A percentile compares a stretch with the other conserved stretches of the same genome.
phyloP scores from a whole-genome alignment of 139 green algal species.

The Chlorella sp. region DNA sequence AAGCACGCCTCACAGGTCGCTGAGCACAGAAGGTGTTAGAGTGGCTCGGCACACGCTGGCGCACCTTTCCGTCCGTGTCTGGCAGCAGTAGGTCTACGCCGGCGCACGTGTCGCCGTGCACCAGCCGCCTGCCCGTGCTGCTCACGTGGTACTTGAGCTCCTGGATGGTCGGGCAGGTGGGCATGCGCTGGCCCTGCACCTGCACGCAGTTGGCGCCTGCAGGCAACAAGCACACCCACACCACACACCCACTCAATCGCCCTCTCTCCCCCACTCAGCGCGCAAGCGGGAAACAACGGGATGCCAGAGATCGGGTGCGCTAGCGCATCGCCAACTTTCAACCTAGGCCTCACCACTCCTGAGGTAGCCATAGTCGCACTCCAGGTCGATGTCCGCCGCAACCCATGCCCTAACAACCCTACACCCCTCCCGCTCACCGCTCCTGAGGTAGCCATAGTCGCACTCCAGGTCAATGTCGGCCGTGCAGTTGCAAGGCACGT shows the following conservation, averaged over 20 bases:
- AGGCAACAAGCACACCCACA: neutral
- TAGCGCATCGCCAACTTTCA: no score
- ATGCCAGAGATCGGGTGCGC: neutral
- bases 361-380: slow-evolving; percentile 77
- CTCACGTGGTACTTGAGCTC: neutral
- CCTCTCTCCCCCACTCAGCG: no score
- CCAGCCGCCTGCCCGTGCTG: neutral
- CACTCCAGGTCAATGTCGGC: slow-evolving; percentile 50
- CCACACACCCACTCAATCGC: neutral
- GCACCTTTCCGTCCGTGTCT: neutral
- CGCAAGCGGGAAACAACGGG: no score
- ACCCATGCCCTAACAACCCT: no score
- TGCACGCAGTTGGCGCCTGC: slow-evolving; percentile 13
- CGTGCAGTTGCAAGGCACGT: slow-evolving; percentile 48
- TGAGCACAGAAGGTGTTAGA: no score
- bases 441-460: slow-evolving; percentile 67
- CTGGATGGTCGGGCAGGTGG: slow-evolving; percentile 11
- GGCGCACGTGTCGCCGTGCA: neutral
- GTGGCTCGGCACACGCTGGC: no score
- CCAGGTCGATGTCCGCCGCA: slow-evolving; percentile 37
- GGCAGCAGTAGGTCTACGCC: neutral
- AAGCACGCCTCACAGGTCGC: no score
- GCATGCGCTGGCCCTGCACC: slow-evolving; percentile 19
- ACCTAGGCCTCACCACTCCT: slow-evolving; percentile 1
- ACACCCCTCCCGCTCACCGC: no score